These are phyloP conservation scores for Gomphus bonarii DNA, from an alignment of 1,284 basidiomycete species.

Conservation along the genomic window DNA sequence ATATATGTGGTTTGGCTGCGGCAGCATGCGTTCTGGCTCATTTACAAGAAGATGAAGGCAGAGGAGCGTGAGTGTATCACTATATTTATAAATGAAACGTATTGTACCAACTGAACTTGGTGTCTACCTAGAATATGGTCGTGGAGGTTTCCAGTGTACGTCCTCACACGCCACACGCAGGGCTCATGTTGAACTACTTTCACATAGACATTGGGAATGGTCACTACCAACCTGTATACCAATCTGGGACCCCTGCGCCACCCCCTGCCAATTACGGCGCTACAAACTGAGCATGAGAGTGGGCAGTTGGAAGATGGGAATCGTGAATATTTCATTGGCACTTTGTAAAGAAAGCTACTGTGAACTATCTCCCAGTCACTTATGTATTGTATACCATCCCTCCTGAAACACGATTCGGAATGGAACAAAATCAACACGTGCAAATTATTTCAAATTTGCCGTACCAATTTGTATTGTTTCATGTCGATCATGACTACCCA, in stretches of 20 bases:
- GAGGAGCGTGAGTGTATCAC: constrained; percentile 41
- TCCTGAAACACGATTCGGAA: too few species aligned
- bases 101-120: not conserved
- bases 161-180: constrained; percentile 8
- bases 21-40: constrained; percentile 56
- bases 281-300: constrained; percentile 15
- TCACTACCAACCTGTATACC: constrained; percentile 36
- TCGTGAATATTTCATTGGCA: too few species aligned
- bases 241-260: constrained; percentile 18
- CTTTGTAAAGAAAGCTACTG: too few species aligned
- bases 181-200: not conserved
- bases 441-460: too few species aligned
- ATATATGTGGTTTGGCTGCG: not conserved
- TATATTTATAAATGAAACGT: not conserved
- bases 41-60: constrained; percentile 69
- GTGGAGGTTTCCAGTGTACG: constrained; percentile 54
- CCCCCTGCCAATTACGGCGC: constrained; percentile 31
- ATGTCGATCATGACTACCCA: too few species aligned
- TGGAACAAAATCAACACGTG: too few species aligned
- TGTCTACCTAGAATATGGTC: constrained; percentile 37
- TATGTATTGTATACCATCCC: not conserved
- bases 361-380: not conserved
- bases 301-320: not conserved
- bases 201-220: constrained; percentile 44
- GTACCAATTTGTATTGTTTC: too few species aligned